phyloP scores from a whole-genome alignment of 2,329 filamentous ascomycete genomes.

The Neophaeococcomyces mojaviensis region DNA sequence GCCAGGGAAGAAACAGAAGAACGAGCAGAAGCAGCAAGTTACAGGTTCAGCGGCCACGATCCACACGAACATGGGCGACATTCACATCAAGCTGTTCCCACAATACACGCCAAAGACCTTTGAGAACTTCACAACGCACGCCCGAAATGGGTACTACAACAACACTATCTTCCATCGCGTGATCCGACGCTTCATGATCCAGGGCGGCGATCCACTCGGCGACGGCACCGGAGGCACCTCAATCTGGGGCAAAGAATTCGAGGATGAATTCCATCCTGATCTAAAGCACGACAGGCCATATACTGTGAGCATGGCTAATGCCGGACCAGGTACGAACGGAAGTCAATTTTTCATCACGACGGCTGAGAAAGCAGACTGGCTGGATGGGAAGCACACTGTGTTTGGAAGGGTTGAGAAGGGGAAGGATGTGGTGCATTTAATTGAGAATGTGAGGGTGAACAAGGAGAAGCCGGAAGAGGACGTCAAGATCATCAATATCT shows the following conservation, averaged over 20 bases:
- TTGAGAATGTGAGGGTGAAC: constrained; percentile 80
- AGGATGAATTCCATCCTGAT: constrained; percentile 77
- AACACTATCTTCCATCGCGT: constrained; percentile 95
- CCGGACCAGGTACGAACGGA: constrained; percentile 88
- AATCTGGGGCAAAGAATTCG: constrained; percentile 88
- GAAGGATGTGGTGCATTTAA: constrained; percentile 89
- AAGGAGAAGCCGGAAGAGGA: constrained; percentile 95
- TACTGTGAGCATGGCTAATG: constrained; percentile 96
- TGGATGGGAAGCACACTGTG: constrained; percentile 93
- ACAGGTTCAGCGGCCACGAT: constrained; percentile 73
- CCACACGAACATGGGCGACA: constrained; percentile 90
- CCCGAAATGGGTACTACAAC: constrained; percentile 89
- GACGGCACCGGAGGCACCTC: constrained; percentile 86
- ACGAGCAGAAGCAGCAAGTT: constrained; percentile 57
- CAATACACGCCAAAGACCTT: constrained; percentile 89
- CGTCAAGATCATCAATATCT: constrained; percentile 91
- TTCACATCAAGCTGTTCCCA: constrained; percentile 86
- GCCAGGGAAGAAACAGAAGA: constrained; percentile 42
- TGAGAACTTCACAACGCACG: constrained; percentile 93
- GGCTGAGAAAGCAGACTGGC: constrained; percentile 82
- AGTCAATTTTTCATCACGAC: constrained; percentile 94
- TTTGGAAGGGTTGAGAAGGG: constrained; percentile 88
- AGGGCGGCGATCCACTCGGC: constrained; percentile 74
- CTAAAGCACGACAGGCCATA: constrained; percentile 93
- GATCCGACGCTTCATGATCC: constrained; percentile 98